Conservation (phyloP, 768 basidiomycete genomes). For the Lentinula lateritia region DNA sequence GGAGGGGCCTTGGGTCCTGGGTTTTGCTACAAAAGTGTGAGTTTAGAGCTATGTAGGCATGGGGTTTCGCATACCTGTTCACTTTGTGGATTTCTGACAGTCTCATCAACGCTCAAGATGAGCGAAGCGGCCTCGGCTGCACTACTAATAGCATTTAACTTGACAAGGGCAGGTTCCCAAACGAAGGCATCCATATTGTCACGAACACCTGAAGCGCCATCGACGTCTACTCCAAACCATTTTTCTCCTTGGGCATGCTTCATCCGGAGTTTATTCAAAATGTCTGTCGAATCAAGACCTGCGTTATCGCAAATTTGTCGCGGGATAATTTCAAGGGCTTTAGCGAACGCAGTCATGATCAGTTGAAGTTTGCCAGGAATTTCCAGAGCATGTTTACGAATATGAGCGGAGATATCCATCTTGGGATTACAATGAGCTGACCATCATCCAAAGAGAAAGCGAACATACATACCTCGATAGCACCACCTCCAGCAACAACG, state of each 20-base stretch:
- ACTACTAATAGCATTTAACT: conserved; percentile 91
- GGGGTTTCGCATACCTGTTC: conserved; percentile 61
- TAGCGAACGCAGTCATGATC: conserved; percentile 92
- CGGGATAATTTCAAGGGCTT: conserved; percentile 95
- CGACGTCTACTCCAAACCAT: conserved; percentile 95
- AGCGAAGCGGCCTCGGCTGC: conserved; percentile 95
- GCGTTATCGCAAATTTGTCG: conserved; percentile 99
- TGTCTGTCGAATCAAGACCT: conserved; percentile 94
- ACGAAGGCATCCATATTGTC: conserved; percentile 98
- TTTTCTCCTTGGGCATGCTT: conserved; percentile 83
- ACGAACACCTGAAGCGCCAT: conserved; percentile 80
- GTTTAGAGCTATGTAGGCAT: conserved; percentile 5
- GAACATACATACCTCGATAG: conserved; percentile 68
- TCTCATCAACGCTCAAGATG: conserved; percentile 96
- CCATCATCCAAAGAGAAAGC: not conserved
- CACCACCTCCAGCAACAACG: conserved; percentile 96
- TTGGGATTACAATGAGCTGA: conserved; percentile 22
- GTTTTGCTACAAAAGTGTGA: conserved; percentile 46
- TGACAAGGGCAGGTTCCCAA: conserved; percentile 96
- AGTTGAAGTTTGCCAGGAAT: conserved; percentile 96
- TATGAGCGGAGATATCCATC: conserved; percentile 97
- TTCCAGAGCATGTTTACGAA: conserved; percentile 83
- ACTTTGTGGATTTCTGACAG: conserved; percentile 91
- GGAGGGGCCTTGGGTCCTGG: conserved; percentile 87
- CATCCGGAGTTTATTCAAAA: conserved; percentile 97